A percentile compares a stretch with the other conserved stretches of the same genome.
phyloP scores from a whole-genome alignment of 805 yeast genomes.

The Lachancea waltii region DNA sequence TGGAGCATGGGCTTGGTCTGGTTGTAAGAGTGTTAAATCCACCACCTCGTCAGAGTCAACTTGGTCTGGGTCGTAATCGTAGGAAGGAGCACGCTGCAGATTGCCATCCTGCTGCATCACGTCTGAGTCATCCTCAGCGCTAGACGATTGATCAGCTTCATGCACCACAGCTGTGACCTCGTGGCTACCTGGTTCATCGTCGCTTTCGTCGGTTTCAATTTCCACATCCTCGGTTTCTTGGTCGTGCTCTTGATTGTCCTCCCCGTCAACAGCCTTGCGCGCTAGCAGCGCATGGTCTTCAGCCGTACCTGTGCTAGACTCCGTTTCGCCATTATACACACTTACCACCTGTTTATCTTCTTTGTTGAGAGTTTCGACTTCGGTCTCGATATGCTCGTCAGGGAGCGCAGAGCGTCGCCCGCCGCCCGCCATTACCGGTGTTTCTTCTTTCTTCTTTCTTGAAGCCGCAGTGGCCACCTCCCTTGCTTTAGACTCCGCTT shows the following conservation, averaged over 20 bases:
- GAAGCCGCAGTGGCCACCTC: not conserved
- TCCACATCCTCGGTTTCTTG: not conserved
- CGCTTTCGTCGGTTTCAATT: conserved; percentile 2
- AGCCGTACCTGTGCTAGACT: conserved; percentile 23
- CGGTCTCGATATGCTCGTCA: conserved; percentile 10
- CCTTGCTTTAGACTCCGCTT: not conserved
- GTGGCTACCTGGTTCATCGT: too few species aligned
- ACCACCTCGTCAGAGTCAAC: conserved; percentile 34
- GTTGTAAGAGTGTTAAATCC: conserved; percentile 60
- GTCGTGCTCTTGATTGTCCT: not conserved
- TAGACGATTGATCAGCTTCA: conserved; percentile 17
- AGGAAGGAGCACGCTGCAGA: conserved; percentile 19
- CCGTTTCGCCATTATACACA: conserved; percentile 25
- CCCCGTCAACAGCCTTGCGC: conserved; percentile 4
- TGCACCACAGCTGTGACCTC: conserved; percentile 15
- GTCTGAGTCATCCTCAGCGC: conserved; percentile 17
- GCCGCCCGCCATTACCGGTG: too few species aligned
- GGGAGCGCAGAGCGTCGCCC: not conserved
- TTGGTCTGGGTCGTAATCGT: conserved; percentile 18
- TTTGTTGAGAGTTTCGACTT: conserved; percentile 10
- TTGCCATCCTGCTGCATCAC: conserved; percentile 21
- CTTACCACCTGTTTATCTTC: conserved; percentile 21
- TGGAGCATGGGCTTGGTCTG: conserved; percentile 61
- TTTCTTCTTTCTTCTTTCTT: too few species aligned
- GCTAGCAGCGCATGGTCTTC: conserved; percentile 5